Conservation (phyloP, 345 rosid genomes). For the Moricandia moricandioides region DNA sequence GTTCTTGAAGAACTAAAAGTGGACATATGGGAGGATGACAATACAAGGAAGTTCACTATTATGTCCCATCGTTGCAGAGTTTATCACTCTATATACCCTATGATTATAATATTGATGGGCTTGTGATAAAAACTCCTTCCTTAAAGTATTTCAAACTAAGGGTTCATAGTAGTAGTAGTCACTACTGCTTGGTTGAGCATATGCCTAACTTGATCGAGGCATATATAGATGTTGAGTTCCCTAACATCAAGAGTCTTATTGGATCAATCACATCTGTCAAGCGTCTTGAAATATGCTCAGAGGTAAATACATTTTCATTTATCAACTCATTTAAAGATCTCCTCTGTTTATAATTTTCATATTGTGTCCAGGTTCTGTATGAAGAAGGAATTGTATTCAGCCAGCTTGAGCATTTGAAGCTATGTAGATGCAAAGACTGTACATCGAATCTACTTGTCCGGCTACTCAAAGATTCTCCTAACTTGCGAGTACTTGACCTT, state of each 20-base stretch:
- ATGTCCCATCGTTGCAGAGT: not conserved
- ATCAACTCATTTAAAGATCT: not conserved
- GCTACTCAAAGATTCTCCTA: constrained; percentile 4
- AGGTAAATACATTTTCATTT: not conserved
- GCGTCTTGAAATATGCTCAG: not conserved
- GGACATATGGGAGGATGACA: not conserved
- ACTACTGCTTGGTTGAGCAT: constrained; percentile 2
- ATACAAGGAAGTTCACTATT: not conserved
- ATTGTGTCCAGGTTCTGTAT: not conserved
- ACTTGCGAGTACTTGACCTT: not conserved
- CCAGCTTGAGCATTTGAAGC: not conserved
- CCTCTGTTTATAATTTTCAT: not conserved
- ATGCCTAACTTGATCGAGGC: constrained; percentile 15
- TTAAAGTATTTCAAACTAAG: not conserved
- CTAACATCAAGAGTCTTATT: constrained; percentile 8
- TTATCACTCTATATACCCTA: constrained; percentile 3
- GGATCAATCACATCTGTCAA: not conserved
- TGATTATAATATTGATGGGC: not conserved
- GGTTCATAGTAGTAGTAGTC: not conserved
- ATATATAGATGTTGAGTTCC: constrained; percentile 6
- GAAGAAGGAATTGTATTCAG: not conserved
- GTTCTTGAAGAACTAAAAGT: not conserved
- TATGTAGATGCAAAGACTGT: constrained; percentile 3
- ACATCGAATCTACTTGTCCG: constrained; percentile 1
- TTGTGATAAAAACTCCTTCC: not conserved